These are phyloP conservation scores for Trichoderma sp. DNA, from an alignment of 2,329 filamentous ascomycete species.

Conservation along the genomic window DNA sequence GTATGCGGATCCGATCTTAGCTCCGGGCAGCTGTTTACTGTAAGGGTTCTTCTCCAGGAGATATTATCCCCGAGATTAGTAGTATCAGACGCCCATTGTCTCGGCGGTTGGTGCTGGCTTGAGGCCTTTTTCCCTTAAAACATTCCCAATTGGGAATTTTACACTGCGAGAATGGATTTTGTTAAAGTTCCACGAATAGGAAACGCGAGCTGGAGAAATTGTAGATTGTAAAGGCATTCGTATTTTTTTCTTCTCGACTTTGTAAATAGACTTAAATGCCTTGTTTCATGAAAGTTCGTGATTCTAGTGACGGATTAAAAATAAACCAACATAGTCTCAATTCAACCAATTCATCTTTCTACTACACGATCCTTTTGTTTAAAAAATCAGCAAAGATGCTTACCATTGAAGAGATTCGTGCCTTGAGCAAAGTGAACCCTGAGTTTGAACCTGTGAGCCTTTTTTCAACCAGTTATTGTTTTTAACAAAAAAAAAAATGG, in stretches of 20 bases:
- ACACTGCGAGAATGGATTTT: too few relatives aligned
- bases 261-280: neutral
- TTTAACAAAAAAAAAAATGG: too few relatives aligned
- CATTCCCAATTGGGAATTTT: neutral
- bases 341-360: too few relatives aligned
- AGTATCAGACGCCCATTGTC: neutral
- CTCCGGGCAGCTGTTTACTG: neutral
- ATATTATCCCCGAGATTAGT: neutral
- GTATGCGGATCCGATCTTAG: neutral
- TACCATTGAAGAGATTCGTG: constrained; percentile 32
- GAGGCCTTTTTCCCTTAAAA: neutral
- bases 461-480: too few relatives aligned
- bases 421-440: constrained; percentile 29
- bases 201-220: neutral
- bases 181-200: neutral
- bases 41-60: neutral
- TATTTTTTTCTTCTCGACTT: neutral
- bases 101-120: neutral
- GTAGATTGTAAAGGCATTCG: neutral
- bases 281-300: too few relatives aligned
- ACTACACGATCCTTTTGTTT: neutral
- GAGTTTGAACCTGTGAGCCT: constrained; percentile 27
- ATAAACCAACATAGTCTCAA: too few relatives aligned
- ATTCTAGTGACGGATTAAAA: too few relatives aligned
- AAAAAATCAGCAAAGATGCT: constrained; percentile 30